These are phyloP conservation scores for Haematococcus lacustris DNA, from an alignment of 139 green algal species.

Conservation along the genomic window DNA sequence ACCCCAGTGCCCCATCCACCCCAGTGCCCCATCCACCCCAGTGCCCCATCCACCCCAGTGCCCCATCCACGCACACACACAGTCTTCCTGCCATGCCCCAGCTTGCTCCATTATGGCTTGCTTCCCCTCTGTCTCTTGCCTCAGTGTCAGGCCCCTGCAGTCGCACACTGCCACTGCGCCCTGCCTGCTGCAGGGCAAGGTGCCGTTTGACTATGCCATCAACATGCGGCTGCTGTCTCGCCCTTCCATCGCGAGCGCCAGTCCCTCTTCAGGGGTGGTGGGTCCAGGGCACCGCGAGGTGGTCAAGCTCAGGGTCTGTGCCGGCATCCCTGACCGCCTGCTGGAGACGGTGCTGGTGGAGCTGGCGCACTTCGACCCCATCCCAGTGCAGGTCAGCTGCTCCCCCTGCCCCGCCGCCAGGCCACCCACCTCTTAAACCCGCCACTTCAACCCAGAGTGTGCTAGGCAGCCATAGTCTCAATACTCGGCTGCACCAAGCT, in stretches of 20 bases:
- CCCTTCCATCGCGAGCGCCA: constrained; percentile 24
- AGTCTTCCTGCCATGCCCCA: neutral
- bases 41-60: no score
- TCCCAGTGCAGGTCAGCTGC: constrained; percentile 45
- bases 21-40: no score
- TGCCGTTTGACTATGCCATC: constrained; percentile 63
- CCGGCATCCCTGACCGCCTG: constrained; percentile 57
- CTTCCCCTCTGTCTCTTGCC: no score
- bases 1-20: no score
- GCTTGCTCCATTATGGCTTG: neutral
- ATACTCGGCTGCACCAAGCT: no score
- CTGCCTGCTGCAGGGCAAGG: constrained; percentile 38
- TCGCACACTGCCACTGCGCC: no score
- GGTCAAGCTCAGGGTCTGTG: constrained; percentile 38
- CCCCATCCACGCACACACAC: no score
- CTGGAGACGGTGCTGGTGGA: constrained; percentile 59
- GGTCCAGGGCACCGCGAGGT: constrained; percentile 35
- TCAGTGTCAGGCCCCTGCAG: no score
- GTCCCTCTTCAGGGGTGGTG: constrained; percentile 35
- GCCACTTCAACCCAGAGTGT: no score
- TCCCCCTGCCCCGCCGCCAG: no score
- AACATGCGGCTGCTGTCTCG: constrained; percentile 44
- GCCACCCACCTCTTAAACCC: no score
- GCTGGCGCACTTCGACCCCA: constrained; percentile 73
- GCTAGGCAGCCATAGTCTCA: no score